Conservation (phyloP, 2,329 filamentous ascomycete genomes). For the Monosporascus sp. region DNA sequence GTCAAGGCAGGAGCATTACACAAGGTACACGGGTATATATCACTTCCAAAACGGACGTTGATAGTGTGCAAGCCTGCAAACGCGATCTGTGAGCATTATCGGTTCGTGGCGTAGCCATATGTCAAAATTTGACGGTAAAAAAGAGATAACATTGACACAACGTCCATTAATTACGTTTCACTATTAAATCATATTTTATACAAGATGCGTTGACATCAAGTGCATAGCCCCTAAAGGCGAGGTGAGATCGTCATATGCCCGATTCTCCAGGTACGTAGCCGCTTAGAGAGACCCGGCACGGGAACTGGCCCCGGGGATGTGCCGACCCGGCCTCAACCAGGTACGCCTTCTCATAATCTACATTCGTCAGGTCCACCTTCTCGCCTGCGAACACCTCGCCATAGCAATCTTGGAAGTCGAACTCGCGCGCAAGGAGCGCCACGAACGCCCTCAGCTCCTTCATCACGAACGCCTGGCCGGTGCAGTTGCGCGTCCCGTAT, state of each 20-base stretch:
- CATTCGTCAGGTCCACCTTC: slow-evolving; percentile 18
- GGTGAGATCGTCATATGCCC: background rate
- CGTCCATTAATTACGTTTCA: too few species aligned
- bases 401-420: slow-evolving; percentile 22
- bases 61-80: too few species aligned
- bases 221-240: background rate
- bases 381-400: slow-evolving; percentile 18
- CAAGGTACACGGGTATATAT: too few species aligned
- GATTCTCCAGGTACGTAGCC: slow-evolving; percentile 3
- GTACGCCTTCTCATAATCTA: slow-evolving; percentile 21
- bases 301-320: slow-evolving; percentile 19
- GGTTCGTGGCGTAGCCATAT: too few species aligned
- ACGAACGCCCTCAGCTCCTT: slow-evolving; percentile 23
- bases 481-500: slow-evolving; percentile 47
- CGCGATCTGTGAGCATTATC: too few species aligned
- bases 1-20: too few species aligned
- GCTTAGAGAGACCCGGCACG: slow-evolving; percentile 18
- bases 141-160: too few species aligned
- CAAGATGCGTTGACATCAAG: background rate
- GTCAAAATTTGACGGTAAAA: too few species aligned
- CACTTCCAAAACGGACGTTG: too few species aligned
- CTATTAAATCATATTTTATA: background rate
- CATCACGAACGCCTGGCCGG: slow-evolving; percentile 40
- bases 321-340: slow-evolving; percentile 21
- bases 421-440: slow-evolving; percentile 19